phyloP scores from a whole-genome alignment of 768 basidiomycete genomes.

The Podaxis sp. region DNA sequence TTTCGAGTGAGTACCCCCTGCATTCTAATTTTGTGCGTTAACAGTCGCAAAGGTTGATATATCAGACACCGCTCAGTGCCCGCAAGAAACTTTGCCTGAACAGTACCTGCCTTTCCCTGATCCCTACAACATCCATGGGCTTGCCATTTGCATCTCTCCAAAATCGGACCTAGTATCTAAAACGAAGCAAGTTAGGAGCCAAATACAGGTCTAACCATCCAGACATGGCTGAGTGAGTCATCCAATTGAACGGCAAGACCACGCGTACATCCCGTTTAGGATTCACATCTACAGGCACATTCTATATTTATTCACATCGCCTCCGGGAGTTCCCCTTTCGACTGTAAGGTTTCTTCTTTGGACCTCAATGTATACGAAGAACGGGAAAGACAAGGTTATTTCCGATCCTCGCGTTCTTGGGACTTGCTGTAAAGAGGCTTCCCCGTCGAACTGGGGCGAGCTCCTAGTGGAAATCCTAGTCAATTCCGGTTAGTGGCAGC shows the following conservation, averaged over 20 bases:
- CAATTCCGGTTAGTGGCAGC: not conserved
- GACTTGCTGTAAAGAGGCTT: constrained; percentile 2
- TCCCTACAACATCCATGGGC: not conserved
- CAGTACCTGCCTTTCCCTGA: not conserved
- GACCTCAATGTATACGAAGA: not conserved
- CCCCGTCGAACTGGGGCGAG: not conserved
- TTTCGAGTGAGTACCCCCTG: not conserved
- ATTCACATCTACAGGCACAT: not conserved
- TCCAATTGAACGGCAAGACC: not conserved
- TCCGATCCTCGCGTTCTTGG: not conserved
- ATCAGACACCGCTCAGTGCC: too few species aligned
- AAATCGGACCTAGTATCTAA: not conserved
- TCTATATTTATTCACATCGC: not conserved
- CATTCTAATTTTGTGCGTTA: not conserved
- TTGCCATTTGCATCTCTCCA: not conserved
- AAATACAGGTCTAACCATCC: not conserved
- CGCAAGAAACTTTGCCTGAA: too few species aligned
- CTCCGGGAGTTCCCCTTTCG: not conserved
- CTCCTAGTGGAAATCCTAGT: not conserved
- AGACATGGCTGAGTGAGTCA: not conserved
- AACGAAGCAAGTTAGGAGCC: not conserved
- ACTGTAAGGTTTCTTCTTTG: not conserved
- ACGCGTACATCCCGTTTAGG: not conserved
- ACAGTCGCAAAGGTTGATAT: not conserved
- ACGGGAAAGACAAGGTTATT: not conserved